phyloP scores from a whole-genome alignment of 169 alveolate genomes.

The Perkinsus olseni region DNA sequence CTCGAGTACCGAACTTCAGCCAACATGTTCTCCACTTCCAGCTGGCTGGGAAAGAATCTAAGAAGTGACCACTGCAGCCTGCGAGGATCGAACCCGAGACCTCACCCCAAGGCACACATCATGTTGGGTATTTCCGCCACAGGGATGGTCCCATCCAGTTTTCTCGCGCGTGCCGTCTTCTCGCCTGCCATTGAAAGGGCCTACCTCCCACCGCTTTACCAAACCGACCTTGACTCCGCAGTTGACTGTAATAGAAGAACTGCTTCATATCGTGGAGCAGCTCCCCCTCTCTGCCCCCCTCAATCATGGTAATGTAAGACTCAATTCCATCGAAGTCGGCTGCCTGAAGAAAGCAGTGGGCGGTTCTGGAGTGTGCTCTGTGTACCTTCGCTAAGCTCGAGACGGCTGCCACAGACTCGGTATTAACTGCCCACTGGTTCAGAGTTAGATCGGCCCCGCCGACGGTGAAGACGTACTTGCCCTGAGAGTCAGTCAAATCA shows the following conservation, averaged over 20 bases:
- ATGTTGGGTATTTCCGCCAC: slow-evolving; percentile 64
- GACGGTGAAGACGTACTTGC: slow-evolving; percentile 64
- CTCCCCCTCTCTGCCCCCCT: slow-evolving; percentile 72
- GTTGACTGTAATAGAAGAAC: slow-evolving; percentile 80
- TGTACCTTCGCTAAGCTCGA: background rate
- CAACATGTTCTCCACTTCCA: slow-evolving; percentile 72
- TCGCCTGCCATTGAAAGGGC: slow-evolving; percentile 38
- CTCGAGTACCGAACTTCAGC: slow-evolving; percentile 61
- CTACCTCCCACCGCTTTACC: background rate
- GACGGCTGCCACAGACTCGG: slow-evolving; percentile 51
- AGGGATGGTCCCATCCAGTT: slow-evolving; percentile 70
- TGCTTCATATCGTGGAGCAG: slow-evolving; percentile 69
- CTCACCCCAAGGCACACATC: slow-evolving; percentile 75
- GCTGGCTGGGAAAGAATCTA: slow-evolving; percentile 64
- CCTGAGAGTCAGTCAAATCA: no score
- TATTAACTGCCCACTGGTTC: slow-evolving; percentile 73
- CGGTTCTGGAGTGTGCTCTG: background rate
- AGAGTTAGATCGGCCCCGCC: slow-evolving; percentile 76
- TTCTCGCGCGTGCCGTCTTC: slow-evolving; percentile 76
- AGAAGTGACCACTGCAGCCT: background rate
- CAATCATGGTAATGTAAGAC: slow-evolving; percentile 60
- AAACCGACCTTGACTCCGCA: slow-evolving; percentile 70
- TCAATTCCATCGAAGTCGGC: slow-evolving; percentile 26
- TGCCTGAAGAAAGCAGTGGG: background rate
- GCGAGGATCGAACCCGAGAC: background rate